Conservation (phyloP, 2,329 filamentous ascomycete species). For the Colletotrichum agaves region DNA sequence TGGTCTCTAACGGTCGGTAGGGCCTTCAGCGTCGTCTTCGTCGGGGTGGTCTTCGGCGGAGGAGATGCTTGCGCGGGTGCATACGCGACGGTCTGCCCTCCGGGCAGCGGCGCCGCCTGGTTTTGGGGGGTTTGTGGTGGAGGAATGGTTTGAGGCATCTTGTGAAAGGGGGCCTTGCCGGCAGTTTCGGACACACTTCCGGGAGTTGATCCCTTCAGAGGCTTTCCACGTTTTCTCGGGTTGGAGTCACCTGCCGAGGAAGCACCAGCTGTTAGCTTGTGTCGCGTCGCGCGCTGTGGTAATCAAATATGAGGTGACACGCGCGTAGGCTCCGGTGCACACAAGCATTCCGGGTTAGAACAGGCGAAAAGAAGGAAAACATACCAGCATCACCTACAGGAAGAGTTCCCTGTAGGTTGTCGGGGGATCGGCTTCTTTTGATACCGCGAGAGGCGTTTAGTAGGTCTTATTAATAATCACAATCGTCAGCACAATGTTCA, state of each 20-base stretch:
- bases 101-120: conserved; percentile 57
- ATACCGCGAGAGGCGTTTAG: conserved; percentile 71
- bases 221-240: conserved; percentile 69
- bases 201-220: conserved; percentile 67
- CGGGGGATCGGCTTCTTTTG: conserved; percentile 84
- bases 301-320: conserved; percentile 48
- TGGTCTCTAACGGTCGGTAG: conserved; percentile 96
- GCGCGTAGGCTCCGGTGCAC: conserved; percentile 30
- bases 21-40: conserved; percentile 89
- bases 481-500: conserved; percentile 43
- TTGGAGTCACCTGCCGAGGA: conserved; percentile 57
- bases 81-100: conserved; percentile 53
- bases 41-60: conserved; percentile 83
- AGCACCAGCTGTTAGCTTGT: conserved; percentile 43
- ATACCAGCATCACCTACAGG: conserved; percentile 77
- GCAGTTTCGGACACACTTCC: conserved; percentile 67
- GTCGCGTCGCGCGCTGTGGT: conserved; percentile 43
- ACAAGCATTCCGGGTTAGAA: conserved; percentile 22
- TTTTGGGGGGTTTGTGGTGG: conserved; percentile 68
- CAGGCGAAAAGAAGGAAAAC: conserved; percentile 52
- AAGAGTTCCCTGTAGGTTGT: conserved; percentile 67
- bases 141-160: conserved; percentile 50
- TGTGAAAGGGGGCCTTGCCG: conserved; percentile 61
- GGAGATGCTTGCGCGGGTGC: conserved; percentile 55
- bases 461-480: conserved; percentile 55